Conservation (phyloP, 495 filamentous ascomycete species). For the Penicillium coffeae region DNA sequence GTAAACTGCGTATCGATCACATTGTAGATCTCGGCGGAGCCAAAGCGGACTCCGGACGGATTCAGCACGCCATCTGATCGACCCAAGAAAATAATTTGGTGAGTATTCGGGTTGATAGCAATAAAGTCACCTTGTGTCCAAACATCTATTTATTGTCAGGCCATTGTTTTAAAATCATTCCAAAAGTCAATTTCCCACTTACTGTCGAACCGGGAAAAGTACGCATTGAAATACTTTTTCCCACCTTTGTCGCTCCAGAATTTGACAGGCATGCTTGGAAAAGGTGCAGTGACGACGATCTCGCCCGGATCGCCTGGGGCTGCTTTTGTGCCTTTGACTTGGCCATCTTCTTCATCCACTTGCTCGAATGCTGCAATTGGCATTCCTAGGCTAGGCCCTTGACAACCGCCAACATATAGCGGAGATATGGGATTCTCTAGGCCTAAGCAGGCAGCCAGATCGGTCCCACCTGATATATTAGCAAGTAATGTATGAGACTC, state of each 20-base stretch:
- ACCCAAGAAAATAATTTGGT: conserved; percentile 62
- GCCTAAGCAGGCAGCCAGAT: conserved; percentile 69
- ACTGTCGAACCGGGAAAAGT: conserved; percentile 66
- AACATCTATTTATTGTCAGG: conserved; percentile 42
- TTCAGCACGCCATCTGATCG: conserved; percentile 78
- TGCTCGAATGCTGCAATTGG: conserved; percentile 62
- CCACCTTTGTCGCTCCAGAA: conserved; percentile 66
- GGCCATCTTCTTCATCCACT: conserved; percentile 37
- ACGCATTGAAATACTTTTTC: conserved; percentile 61
- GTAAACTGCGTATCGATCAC: conserved; percentile 65
- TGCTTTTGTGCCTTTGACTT: conserved; percentile 49
- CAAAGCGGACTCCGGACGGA: conserved; percentile 73
- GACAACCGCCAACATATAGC: conserved; percentile 66
- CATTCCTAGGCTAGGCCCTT: conserved; percentile 59
- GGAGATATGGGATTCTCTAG: conserved; percentile 63
- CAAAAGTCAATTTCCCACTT: neutral
- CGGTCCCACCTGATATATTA: conserved; percentile 77
- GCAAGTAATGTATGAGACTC: conserved; percentile 56
- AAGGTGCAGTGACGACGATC: conserved; percentile 61
- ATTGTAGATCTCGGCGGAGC: conserved; percentile 74
- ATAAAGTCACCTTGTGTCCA: conserved; percentile 84
- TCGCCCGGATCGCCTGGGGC: conserved; percentile 64
- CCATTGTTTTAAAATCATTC: neutral
- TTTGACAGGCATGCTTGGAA: conserved; percentile 68
- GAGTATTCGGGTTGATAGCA: conserved; percentile 60